Conservation (phyloP, 805 yeast species). For the Jamesozyma piceae region DNA sequence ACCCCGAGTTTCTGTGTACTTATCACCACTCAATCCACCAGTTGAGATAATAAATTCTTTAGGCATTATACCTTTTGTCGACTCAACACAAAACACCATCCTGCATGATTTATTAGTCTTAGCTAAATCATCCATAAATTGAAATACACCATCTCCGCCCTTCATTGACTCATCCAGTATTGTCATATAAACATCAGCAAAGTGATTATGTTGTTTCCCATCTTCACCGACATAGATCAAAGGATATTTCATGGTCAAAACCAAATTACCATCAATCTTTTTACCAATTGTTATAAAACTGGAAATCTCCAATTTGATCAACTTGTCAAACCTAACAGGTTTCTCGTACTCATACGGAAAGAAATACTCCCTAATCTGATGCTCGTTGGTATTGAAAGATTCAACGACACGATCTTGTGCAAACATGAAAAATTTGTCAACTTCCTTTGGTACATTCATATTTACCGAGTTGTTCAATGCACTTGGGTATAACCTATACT, state of each 20-base stretch:
- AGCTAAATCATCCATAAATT: constrained; percentile 4
- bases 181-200: constrained; percentile 14
- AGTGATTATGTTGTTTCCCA: constrained; percentile 6
- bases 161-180: constrained; percentile 8
- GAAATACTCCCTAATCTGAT: constrained; percentile 13
- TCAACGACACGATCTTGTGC: constrained; percentile 17
- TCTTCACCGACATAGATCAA: constrained; percentile 5
- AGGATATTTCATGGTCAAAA: constrained; percentile 14
- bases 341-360: constrained; percentile 10
- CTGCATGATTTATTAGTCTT: constrained; percentile 8
- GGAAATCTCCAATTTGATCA: constrained; percentile 8
- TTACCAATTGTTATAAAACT: constrained; percentile 7
- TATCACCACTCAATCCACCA: constrained; percentile 14
- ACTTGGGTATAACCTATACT: constrained; percentile 8
- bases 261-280: constrained; percentile 6
- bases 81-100: constrained; percentile 15
- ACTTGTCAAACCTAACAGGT: constrained; percentile 9
- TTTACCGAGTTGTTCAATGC: constrained; percentile 1
- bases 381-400: constrained; percentile 17
- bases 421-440: constrained; percentile 8
- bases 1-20: too few relatives aligned
- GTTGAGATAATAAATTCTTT: constrained; percentile 16
- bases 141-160: constrained; percentile 4
- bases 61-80: constrained; percentile 9
- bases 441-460: constrained; percentile 3